phyloP scores from a whole-genome alignment of 768 basidiomycete genomes.

The Suillus decipiens region DNA sequence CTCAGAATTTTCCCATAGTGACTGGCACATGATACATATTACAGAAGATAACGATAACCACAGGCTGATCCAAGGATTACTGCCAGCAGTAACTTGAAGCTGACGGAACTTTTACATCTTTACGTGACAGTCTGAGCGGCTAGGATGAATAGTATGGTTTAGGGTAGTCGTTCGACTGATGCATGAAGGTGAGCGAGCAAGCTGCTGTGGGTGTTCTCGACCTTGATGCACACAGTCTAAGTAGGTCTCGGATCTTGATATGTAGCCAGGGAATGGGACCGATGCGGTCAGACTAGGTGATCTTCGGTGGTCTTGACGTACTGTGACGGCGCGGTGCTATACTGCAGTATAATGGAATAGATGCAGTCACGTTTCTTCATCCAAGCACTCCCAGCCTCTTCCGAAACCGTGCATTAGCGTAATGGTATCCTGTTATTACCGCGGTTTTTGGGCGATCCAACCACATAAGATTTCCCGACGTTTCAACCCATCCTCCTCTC shows the following conservation, averaged over 20 bases:
- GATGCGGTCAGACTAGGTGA: not conserved
- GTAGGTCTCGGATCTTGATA: no score
- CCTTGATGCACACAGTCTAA: no score
- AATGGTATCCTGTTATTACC: no score
- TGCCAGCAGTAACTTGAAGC: not conserved
- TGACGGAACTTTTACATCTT: not conserved
- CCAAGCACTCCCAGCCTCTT: constrained; percentile 17
- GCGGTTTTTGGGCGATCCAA: not conserved
- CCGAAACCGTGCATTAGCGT: constrained; percentile 5
- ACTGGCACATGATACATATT: no score
- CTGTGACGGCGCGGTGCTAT: no score
- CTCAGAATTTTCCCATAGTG: not conserved
- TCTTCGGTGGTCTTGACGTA: no score
- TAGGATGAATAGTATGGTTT: not conserved
- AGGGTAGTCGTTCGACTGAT: no score
- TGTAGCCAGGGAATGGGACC: not conserved
- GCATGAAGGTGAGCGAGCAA: no score
- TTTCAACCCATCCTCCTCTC: constrained; percentile 9
- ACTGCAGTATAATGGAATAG: constrained; percentile 10
- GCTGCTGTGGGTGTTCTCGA: no score
- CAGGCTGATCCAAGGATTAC: no score
- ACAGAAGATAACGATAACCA: no score
- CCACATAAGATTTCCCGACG: constrained; percentile 1
- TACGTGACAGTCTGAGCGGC: not conserved
- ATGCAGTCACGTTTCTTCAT: constrained; percentile 28